Conservation (phyloP, 2,329 filamentous ascomycete genomes). For the Trichophyton mentagrophytes region DNA sequence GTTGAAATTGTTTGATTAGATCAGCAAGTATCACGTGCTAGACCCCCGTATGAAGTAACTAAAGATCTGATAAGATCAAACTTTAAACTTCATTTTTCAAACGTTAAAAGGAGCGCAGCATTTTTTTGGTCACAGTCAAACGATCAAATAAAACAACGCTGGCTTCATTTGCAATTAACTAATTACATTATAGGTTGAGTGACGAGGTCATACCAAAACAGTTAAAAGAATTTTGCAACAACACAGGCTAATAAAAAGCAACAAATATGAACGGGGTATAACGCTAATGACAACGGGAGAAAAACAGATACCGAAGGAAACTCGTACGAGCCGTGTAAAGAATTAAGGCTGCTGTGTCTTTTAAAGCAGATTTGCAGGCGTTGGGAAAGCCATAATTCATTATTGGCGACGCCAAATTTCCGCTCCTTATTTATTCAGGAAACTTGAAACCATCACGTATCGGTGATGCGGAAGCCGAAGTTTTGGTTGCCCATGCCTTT, state of each 20-base stretch:
- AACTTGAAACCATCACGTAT: neutral
- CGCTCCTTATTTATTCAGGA: neutral
- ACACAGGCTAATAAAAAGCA: neutral
- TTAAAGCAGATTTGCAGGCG: neutral
- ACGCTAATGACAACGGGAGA: neutral
- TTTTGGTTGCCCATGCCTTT: constrained; percentile 68
- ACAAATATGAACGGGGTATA: neutral
- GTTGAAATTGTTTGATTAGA: neutral
- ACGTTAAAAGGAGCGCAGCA: neutral
- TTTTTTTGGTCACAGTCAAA: neutral
- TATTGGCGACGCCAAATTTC: neutral
- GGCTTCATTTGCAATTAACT: neutral
- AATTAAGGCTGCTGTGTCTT: neutral
- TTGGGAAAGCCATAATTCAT: neutral
- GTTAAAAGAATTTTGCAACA: neutral
- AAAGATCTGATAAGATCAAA: neutral
- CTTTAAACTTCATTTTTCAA: neutral
- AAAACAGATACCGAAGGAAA: neutral
- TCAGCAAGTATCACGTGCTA: neutral
- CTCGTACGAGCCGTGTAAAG: neutral
- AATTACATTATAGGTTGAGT: neutral
- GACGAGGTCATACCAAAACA: neutral
- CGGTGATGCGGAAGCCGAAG: constrained; percentile 17
- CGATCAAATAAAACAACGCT: neutral
- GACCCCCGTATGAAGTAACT: neutral